Percentiles rank a stretch among this genome's conserved stretches.
Conservation (phyloP, 441 rosid genomes). For the Bocquillonia castaneifolia region DNA sequence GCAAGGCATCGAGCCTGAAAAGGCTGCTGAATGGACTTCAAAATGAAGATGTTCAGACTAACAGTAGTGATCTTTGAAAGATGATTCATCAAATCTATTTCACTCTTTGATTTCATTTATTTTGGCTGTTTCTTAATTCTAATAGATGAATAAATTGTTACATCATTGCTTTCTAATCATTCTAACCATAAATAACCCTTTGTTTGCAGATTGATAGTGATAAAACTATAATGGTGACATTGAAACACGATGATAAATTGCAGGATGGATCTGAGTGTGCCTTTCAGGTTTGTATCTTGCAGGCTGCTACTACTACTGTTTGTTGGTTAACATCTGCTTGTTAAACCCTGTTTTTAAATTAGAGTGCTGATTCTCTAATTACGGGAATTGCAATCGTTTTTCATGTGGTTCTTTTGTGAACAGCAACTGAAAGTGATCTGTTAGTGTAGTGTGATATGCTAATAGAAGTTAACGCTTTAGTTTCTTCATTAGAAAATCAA, state of each 20-base stretch:
- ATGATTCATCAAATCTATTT: background rate
- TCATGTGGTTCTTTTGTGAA: background rate
- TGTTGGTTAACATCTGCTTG: background rate
- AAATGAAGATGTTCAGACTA: constrained; percentile 14
- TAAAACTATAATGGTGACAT: constrained; percentile 87
- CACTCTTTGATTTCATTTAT: too few relatives aligned
- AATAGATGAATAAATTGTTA: background rate
- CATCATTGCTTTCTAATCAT: background rate
- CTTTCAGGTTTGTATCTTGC: constrained; percentile 66
- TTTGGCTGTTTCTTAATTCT: background rate
- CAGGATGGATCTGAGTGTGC: constrained; percentile 93
- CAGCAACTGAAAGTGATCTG: background rate
- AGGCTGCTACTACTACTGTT: constrained; percentile 11
- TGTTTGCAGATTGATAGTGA: constrained; percentile 91
- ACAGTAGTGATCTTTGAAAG: background rate
- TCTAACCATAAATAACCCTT: constrained; percentile 13
- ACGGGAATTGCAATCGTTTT: background rate
- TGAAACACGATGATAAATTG: constrained; percentile 96
- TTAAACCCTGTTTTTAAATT: background rate
- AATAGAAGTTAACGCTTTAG: background rate
- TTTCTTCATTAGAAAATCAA: constrained; percentile 11
- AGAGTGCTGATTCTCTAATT: background rate
- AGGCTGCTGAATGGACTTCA: background rate
- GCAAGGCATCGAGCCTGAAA: background rate
- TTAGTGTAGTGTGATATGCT: background rate